Conservation (phyloP, 2,329 filamentous ascomycete species). For the Cladosporium velox region DNA sequence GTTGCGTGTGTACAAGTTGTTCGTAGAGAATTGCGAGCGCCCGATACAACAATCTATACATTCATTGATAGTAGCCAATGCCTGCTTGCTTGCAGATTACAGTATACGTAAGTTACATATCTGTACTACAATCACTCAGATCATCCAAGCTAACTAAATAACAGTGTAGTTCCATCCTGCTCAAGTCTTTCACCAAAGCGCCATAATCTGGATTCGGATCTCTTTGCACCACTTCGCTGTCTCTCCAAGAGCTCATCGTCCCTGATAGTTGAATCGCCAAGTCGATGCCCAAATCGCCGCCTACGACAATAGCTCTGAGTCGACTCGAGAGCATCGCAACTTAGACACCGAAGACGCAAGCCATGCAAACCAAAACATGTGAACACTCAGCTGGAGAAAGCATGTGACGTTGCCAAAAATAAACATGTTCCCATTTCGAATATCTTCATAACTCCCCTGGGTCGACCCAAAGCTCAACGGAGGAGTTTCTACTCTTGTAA, state of each 20-base stretch:
- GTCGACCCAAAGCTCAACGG: not conserved
- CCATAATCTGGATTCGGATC: no score
- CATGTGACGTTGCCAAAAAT: not conserved
- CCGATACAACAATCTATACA: not conserved
- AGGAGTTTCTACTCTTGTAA: not conserved
- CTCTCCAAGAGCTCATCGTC: not conserved
- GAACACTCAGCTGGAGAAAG: not conserved
- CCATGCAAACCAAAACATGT: not conserved
- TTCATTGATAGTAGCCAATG: not conserved
- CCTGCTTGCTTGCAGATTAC: not conserved
- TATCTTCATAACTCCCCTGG: not conserved
- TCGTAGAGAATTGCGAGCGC: not conserved
- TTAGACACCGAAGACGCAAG: not conserved
- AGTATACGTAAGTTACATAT: not conserved
- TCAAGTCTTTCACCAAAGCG: no score
- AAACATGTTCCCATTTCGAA: slow-evolving; percentile 4
- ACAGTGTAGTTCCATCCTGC: not conserved
- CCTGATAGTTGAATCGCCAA: no score
- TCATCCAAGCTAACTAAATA: not conserved
- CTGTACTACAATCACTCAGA: not conserved
- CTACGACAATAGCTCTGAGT: no score
- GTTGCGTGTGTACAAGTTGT: not conserved
- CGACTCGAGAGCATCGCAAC: no score
- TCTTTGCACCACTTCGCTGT: no score
- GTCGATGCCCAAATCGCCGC: no score